phyloP scores from a whole-genome alignment of 2,329 filamentous ascomycete genomes.

The Paecilomyces fulvus region DNA sequence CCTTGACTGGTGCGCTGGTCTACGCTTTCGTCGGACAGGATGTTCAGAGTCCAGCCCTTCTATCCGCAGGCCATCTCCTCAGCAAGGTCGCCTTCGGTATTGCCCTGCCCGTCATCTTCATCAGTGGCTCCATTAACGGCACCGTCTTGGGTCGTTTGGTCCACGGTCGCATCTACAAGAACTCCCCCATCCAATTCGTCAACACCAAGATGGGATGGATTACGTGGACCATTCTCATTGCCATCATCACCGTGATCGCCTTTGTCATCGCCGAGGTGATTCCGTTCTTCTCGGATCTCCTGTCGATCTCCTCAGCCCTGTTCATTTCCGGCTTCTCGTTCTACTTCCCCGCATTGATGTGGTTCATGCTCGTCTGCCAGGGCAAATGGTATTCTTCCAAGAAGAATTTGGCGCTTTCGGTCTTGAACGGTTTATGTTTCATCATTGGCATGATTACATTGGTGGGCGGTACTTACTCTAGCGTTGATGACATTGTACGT shows the following conservation, averaged over 20 bases:
- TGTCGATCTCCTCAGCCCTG: slow-evolving; percentile 48
- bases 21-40: slow-evolving; percentile 26
- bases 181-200: slow-evolving; percentile 26
- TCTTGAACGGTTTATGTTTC: slow-evolving; percentile 62
- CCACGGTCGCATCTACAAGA: slow-evolving; percentile 25
- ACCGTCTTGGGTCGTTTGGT: slow-evolving; percentile 25
- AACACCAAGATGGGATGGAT: slow-evolving; percentile 28
- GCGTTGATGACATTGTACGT: slow-evolving; percentile 31
- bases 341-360: slow-evolving; percentile 47
- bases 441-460: slow-evolving; percentile 65
- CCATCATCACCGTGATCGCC: slow-evolving; percentile 61
- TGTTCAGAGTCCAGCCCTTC: slow-evolving; percentile 24
- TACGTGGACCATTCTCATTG: slow-evolving; percentile 22
- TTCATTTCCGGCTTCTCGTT: slow-evolving; percentile 89
- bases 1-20: slow-evolving; percentile 21
- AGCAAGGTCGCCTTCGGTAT: slow-evolving; percentile 26
- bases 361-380: slow-evolving; percentile 22
- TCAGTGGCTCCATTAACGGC: slow-evolving; percentile 29
- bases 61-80: slow-evolving; percentile 18
- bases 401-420: slow-evolving; percentile 45
- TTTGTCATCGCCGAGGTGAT: slow-evolving; percentile 81
- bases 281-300: slow-evolving; percentile 68
- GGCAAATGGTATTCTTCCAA: slow-evolving; percentile 25
- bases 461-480: slow-evolving; percentile 67
- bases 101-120: slow-evolving; percentile 28